phyloP scores from a whole-genome alignment of 768 basidiomycete genomes.

The Mycena metata region DNA sequence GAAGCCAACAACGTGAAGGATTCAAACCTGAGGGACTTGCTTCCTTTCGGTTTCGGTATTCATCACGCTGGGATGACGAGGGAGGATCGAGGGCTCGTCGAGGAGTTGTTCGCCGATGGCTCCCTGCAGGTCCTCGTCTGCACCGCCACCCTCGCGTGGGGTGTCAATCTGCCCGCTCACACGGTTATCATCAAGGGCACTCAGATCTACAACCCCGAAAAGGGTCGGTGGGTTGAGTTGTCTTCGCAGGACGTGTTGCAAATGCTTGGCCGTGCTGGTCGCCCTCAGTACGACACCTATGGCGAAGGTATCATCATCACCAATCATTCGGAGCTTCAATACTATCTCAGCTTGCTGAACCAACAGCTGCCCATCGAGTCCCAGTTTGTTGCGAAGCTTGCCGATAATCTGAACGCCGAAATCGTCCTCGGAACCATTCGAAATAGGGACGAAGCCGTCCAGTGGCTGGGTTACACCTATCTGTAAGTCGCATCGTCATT shows the following conservation, averaged over 20 bases:
- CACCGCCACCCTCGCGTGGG: slow-evolving; percentile 99
- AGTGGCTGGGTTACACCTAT: slow-evolving; percentile 97
- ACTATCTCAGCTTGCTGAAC: slow-evolving; percentile 94
- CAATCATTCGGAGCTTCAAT: slow-evolving; percentile 96
- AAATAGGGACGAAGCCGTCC: slow-evolving; percentile 96
- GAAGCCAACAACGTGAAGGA: slow-evolving; percentile 90
- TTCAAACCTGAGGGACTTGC: slow-evolving; percentile 83
- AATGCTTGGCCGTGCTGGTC: slow-evolving; percentile 98
- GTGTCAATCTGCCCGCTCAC: slow-evolving; percentile 98
- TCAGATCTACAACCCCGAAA: slow-evolving; percentile 99
- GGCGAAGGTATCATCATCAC: slow-evolving; percentile 99
- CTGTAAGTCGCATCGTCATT: slow-evolving; percentile 57
- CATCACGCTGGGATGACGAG: slow-evolving; percentile 98
- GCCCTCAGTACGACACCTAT: slow-evolving; percentile 96
- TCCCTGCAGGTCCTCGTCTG: slow-evolving; percentile 95
- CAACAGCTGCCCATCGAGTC: slow-evolving; percentile 98
- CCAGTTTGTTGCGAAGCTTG: slow-evolving; percentile 92
- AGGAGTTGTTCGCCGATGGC: slow-evolving; percentile 94
- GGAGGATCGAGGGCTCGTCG: slow-evolving; percentile 91
- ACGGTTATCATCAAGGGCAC: slow-evolving; percentile 99
- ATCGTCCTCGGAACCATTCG: slow-evolving; percentile 95
- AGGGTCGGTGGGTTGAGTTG: slow-evolving; percentile 97
- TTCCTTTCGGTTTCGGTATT: slow-evolving; percentile 97
- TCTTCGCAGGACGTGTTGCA: slow-evolving; percentile 97
- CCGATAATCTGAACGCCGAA: slow-evolving; percentile 97